Percentiles rank a stretch among this genome's conserved stretches.
Evolutionary conservation across 345 rosid species (phyloP).

Genomic region (Melaleuca alternifolia): DNA sequence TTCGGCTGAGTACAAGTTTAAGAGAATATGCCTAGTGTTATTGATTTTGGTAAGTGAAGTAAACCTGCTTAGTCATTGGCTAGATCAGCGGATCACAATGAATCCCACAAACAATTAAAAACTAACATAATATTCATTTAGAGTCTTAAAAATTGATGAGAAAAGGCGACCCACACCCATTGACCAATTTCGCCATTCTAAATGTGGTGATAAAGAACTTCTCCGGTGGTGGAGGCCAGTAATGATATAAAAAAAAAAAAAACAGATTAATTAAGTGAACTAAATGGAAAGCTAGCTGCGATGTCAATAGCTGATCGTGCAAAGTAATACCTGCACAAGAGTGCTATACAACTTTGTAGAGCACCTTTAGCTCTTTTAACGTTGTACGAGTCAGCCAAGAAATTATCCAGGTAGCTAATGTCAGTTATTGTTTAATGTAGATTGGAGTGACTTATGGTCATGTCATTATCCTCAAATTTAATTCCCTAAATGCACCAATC

Average conservation of each 20-base stretch:
- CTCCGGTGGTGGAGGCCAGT: background rate
- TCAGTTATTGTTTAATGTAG: no score
- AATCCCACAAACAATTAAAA: background rate
- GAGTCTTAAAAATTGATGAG: background rate
- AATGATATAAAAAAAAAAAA: background rate
- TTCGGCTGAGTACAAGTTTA: background rate
- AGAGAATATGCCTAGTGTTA: background rate
- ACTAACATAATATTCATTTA: background rate
- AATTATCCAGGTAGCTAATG: background rate
- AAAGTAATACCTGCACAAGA: background rate
- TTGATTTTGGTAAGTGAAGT: background rate
- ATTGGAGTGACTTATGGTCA: no score
- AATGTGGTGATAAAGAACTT: background rate
- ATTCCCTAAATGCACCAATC: no score
- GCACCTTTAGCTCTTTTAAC: background rate
- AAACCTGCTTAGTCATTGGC: background rate
- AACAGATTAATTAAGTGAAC: no score
- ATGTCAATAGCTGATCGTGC: background rate
- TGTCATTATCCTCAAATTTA: no score
- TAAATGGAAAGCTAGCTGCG: background rate
- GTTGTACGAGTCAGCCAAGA: background rate
- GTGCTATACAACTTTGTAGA: background rate
- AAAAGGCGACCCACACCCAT: background rate
- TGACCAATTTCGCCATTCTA: background rate
- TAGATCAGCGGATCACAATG: background rate